Evolutionary conservation across 2,329 filamentous ascomycete species (phyloP).

Genomic region (Fusarium robinianum): DNA sequence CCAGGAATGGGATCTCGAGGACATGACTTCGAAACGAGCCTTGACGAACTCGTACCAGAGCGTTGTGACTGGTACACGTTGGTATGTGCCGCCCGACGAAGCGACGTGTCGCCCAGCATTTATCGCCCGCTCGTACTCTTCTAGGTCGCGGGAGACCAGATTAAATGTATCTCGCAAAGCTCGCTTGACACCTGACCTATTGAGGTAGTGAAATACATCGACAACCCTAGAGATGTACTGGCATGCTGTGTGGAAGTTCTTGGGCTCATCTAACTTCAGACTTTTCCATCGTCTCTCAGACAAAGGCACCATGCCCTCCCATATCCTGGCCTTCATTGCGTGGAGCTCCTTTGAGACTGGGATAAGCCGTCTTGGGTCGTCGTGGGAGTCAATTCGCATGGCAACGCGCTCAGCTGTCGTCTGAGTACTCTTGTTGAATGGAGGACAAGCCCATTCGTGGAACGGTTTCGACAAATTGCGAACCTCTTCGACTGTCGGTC

Average conservation of each 20-base stretch:
- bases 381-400: constrained; percentile 25
- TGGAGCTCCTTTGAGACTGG: constrained; percentile 36
- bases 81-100: not conserved
- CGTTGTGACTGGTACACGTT: constrained; percentile 22
- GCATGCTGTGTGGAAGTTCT: constrained; percentile 35
- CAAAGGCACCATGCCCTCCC: constrained; percentile 37
- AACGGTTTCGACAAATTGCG: constrained; percentile 17
- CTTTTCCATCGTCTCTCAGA: constrained; percentile 37
- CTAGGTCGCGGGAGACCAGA: constrained; percentile 33
- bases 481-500: constrained; percentile 10
- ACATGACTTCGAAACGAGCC: constrained; percentile 29
- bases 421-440: constrained; percentile 10
- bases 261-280: constrained; percentile 22
- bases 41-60: constrained; percentile 36
- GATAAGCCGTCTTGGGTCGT: constrained; percentile 24
- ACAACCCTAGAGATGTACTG: constrained; percentile 27
- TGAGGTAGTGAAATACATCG: constrained; percentile 37
- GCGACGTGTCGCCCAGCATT: constrained; percentile 24
- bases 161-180: constrained; percentile 36
- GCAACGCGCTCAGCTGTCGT: constrained; percentile 15
- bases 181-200: constrained; percentile 21
- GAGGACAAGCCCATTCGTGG: constrained; percentile 33
- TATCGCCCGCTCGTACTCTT: constrained; percentile 32
- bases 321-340: constrained; percentile 38
- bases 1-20: constrained; percentile 32